Conservation (phyloP, 176 grass and related monocot genomes). For the Thinopyrum elongatum region DNA sequence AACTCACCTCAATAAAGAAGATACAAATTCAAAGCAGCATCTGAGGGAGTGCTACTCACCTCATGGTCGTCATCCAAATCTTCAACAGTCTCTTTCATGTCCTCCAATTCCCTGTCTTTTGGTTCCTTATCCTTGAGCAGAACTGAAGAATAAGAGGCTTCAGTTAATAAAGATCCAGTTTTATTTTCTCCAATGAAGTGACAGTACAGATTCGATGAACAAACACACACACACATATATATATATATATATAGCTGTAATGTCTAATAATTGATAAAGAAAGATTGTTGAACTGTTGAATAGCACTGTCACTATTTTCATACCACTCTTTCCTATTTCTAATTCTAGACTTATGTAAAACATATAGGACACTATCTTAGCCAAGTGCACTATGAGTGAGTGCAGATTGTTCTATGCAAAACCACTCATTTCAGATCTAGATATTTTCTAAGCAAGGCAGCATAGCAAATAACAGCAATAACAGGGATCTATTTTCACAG, state of each 20-base stretch:
- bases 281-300: background rate
- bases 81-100: background rate
- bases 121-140: background rate
- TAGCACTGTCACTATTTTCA: background rate
- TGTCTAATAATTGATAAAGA: background rate
- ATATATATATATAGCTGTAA: background rate
- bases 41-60: constrained; percentile 23
- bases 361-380: background rate
- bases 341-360: background rate
- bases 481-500: background rate
- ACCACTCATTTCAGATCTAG: background rate
- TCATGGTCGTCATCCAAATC: constrained; percentile 17
- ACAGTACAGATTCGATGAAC: background rate
- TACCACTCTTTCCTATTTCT: background rate
- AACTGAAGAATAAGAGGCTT: constrained; percentile 2
- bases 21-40: constrained; percentile 23
- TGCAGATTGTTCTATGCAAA: background rate
- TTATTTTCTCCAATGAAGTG: constrained; percentile 1
- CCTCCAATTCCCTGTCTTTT: background rate
- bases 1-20: constrained; percentile 6
- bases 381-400: background rate
- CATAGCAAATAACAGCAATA: background rate
- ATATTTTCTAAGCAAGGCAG: background rate
- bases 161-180: background rate
- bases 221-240: background rate